Conservation (phyloP, 73 alveolate genomes). For the Stentor roeselii region DNA sequence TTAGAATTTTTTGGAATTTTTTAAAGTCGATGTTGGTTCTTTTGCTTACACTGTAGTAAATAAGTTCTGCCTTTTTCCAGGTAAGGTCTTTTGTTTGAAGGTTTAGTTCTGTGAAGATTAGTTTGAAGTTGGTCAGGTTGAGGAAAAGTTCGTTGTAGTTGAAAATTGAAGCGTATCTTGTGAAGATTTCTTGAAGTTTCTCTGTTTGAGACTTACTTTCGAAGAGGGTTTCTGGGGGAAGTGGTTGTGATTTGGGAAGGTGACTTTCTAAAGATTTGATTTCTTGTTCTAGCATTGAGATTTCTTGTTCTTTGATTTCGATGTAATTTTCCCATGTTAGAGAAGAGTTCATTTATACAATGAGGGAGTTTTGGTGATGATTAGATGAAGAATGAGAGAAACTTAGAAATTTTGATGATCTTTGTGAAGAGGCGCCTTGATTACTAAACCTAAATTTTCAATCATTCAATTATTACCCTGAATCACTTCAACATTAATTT, state of each 20-base stretch:
- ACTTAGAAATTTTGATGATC: too few species aligned
- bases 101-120: background rate
- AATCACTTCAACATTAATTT: too few species aligned
- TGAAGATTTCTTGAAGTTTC: background rate
- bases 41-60: background rate
- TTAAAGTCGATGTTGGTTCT: background rate
- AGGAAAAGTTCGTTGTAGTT: background rate
- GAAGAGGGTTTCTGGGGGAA: background rate
- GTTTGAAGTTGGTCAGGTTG: background rate
- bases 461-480: too few species aligned
- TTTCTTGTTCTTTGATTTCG: background rate
- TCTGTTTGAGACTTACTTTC: background rate
- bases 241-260: background rate
- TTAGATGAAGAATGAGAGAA: too few species aligned
- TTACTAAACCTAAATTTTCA: too few species aligned
- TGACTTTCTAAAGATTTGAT: too few species aligned
- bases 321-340: background rate
- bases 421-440: too few species aligned
- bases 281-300: background rate
- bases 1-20: background rate
- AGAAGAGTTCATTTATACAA: too few species aligned
- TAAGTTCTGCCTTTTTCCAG: background rate
- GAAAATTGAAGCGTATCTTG: background rate
- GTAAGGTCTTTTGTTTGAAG: background rate
- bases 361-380: too few species aligned